Percentiles rank a stretch among this genome's conserved stretches.
phyloP scores from a whole-genome alignment of 371 early-diverging fungal species.

The Syncephalastrum racemosum region DNA sequence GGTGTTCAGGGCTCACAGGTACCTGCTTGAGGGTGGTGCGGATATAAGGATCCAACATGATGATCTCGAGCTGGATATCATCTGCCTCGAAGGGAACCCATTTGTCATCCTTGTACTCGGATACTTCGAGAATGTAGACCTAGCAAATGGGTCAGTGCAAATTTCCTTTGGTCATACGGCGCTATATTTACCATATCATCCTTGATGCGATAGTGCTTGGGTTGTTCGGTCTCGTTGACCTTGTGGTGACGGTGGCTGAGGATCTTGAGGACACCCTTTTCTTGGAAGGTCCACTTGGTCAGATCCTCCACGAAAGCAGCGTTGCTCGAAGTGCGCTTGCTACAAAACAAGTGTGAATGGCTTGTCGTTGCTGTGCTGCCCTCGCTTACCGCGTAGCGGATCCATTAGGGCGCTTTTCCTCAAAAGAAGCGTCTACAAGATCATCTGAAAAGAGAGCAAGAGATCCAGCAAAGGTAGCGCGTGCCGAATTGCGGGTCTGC shows the following conservation, averaged over 20 bases:
- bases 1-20: slow-evolving; percentile 20
- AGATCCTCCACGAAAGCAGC: slow-evolving; percentile 69
- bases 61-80: slow-evolving; percentile 87
- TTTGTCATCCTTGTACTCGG: slow-evolving; percentile 71
- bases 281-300: slow-evolving; percentile 90
- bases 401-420: slow-evolving; percentile 18
- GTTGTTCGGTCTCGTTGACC: slow-evolving; percentile 59
- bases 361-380: not conserved
- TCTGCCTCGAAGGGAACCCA: slow-evolving; percentile 82
- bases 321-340: slow-evolving; percentile 60
- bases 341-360: slow-evolving; percentile 12
- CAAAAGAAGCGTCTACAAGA: slow-evolving; percentile 15
- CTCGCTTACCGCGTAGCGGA: slow-evolving; percentile 22
- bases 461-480: slow-evolving; percentile 85
- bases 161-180: not conserved
- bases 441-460: slow-evolving; percentile 70
- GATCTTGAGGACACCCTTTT: slow-evolving; percentile 83
- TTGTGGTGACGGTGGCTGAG: slow-evolving; percentile 68
- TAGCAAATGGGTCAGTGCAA: slow-evolving; percentile 20
- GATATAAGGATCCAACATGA: slow-evolving; percentile 97
- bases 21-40: slow-evolving; percentile 73
- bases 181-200: slow-evolving; percentile 74
- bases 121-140: slow-evolving; percentile 78
- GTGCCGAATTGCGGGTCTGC: slow-evolving; percentile 88
- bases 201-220: slow-evolving; percentile 83